These are phyloP conservation scores for Halocafeteria seosinensis DNA, from an alignment of 108 stramenopile genomes.

Conservation along the genomic window DNA sequence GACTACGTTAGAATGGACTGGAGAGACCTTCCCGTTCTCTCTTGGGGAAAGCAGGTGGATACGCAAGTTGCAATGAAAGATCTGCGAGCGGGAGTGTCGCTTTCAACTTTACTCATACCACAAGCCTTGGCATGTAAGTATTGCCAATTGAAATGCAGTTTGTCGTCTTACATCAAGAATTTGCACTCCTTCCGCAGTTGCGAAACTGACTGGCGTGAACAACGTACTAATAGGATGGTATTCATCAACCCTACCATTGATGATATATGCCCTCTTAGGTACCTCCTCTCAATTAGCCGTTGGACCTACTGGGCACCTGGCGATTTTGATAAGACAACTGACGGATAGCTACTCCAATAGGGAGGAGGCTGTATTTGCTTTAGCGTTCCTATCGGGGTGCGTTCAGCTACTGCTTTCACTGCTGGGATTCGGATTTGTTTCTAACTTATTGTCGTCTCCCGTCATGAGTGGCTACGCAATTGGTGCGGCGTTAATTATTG, in stretches of 20 bases:
- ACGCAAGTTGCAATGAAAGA: too few species aligned
- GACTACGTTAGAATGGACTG: too few species aligned
- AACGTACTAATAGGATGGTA: constrained; percentile 82
- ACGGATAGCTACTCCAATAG: not conserved
- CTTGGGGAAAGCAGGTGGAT: too few species aligned
- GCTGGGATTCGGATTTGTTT: constrained; percentile 49
- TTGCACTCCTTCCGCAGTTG: too few species aligned
- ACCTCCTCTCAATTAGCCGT: constrained; percentile 54
- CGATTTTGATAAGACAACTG: constrained; percentile 4
- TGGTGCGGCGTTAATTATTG: constrained; percentile 62
- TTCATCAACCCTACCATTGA: constrained; percentile 51
- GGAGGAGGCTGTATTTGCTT: constrained; percentile 23
- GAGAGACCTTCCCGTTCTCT: too few species aligned
- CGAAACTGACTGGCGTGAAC: too few species aligned
- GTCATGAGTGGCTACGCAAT: constrained; percentile 66
- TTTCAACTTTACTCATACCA: constrained; percentile 61
- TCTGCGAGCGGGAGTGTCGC: constrained; percentile 3
- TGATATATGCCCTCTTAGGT: constrained; percentile 57
- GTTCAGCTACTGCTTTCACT: constrained; percentile 24
- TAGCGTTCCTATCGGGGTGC: constrained; percentile 38
- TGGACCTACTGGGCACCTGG: constrained; percentile 55
- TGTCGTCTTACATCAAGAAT: too few species aligned
- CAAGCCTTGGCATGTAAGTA: constrained; percentile 62
- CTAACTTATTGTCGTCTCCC: constrained; percentile 56
- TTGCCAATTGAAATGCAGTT: constrained; percentile 58